Base-by-base conservation (phyloP, 1,284 basidiomycete genomes). In the Athelia sp. region DNA sequence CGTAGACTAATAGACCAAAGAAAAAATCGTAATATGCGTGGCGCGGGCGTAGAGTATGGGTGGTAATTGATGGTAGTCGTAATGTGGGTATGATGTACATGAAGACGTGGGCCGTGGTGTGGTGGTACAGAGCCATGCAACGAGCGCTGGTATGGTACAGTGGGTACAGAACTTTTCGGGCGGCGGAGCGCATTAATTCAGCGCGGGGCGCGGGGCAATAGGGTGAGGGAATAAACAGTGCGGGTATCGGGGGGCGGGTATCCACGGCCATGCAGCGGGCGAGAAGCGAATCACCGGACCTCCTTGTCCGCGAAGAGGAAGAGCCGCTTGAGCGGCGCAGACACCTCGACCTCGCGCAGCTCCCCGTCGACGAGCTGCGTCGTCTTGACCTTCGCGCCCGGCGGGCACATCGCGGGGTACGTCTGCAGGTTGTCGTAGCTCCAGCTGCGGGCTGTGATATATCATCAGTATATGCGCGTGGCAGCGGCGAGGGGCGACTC, bases 361-460 rank as follows among this genome's bases (percentile, higher is more conserved):
- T 71, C 65, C 43, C 82, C 84, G 52, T 84, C 73, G 43, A 84
- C 68, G 36, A 82, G 62, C 60, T 71, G 70, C 17, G 71, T 70
- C 52, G 73, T 74, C 60, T 73, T 77, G 66, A 81, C 78, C 62
- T 72, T 81, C 65, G 73, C 72, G 22, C 67, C 63, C 15, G 75
- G 75, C 36, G 75, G 66, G 52, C 71, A 74, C 79, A 87, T 82
- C 52, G 79, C 68, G 4, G 81, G 79, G 54, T 86, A 87, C 1
- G 81, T 84, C 59, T 73, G 74, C 48, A 82, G 64, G 55, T 82
- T 79, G 55, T 85, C 84, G 57, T 85, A 86, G 1, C 82, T 85
- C 82, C 81, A 84, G 1, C 84, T 80, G 17, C 81, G 81, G 13
- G 70, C 84, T 81, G 46, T 18, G 44, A 26, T 38, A 59, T 35